Evolutionary conservation across 2,329 filamentous ascomycete species (phyloP).

Genomic region (Corinectria fuckeliana): DNA sequence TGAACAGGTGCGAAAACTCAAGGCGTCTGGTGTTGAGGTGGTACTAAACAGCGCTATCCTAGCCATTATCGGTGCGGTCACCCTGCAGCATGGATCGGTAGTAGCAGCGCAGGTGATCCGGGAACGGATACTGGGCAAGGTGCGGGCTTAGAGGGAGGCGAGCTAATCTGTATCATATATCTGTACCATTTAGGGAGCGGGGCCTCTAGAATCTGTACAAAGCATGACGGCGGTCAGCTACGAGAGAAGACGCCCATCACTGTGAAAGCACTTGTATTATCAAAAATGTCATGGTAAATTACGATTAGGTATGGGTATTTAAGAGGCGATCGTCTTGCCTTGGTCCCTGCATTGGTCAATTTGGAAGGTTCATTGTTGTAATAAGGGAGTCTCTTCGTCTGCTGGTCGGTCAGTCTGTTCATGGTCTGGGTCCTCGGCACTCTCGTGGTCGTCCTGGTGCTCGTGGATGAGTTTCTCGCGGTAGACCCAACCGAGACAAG

Average conservation of each 20-base stretch:
- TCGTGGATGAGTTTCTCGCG: conserved; percentile 45
- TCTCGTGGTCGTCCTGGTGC: conserved; percentile 24
- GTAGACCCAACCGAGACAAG: conserved; percentile 49
- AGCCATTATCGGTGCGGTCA: conserved; percentile 86
- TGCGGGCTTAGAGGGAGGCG: conserved; percentile 25
- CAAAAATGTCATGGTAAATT: conserved; percentile 27
- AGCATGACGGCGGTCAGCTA: conserved; percentile 29
- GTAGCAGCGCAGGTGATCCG: conserved; percentile 76
- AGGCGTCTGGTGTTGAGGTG: conserved; percentile 73
- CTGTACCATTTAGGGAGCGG: conserved; percentile 39
- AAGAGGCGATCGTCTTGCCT: conserved; percentile 1
- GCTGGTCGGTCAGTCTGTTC: conserved; percentile 17
- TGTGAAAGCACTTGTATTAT: conserved; percentile 31
- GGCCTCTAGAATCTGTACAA: conserved; percentile 36
- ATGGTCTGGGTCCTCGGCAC: conserved; percentile 12
- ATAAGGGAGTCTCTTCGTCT: conserved; percentile 45
- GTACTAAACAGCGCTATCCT: conserved; percentile 81
- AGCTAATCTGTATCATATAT: conserved; percentile 41
- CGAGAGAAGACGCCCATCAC: conserved; percentile 19
- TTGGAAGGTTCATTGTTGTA: conserved; percentile 27
- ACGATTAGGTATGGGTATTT: conserved; percentile 17
- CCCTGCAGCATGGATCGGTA: conserved; percentile 84
- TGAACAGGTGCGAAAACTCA: conserved; percentile 67
- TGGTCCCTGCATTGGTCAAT: background rate
- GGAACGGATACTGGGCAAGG: conserved; percentile 70